phyloP scores from a whole-genome alignment of 1,284 basidiomycete genomes.

The Rhodotorula glutinis region DNA sequence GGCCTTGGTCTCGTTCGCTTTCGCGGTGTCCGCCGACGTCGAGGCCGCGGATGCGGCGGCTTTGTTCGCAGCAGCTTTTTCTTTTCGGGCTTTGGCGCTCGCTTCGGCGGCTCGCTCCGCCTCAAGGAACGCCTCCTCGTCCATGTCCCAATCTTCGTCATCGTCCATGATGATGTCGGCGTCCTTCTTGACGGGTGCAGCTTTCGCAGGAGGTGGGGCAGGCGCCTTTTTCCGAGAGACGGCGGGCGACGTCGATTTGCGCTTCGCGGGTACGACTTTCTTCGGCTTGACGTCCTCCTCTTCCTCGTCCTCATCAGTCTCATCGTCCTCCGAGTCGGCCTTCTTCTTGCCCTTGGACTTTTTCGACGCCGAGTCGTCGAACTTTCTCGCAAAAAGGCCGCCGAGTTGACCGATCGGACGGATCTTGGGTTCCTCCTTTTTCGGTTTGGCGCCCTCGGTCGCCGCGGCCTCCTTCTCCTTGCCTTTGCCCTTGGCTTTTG shows the following conservation, averaged over 20 bases:
- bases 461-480: constrained; percentile 1
- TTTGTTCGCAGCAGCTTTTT: background rate
- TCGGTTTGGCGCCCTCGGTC: background rate
- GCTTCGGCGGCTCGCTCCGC: constrained; percentile 15
- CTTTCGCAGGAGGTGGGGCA: background rate
- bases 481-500: constrained; percentile 10
- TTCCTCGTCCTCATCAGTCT: constrained; percentile 13
- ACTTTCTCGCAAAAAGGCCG: constrained; percentile 12
- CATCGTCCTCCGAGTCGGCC: constrained; percentile 2
- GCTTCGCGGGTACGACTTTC: constrained; percentile 19
- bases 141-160: constrained; percentile 27
- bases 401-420: constrained; percentile 25
- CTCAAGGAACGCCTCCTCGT: constrained; percentile 24
- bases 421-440: background rate
- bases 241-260: constrained; percentile 28
- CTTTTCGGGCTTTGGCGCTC: background rate
- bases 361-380: constrained; percentile 2
- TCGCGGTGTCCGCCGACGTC: background rate
- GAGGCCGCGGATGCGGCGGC: background rate
- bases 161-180: constrained; percentile 8
- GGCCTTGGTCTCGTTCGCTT: constrained; percentile 6
- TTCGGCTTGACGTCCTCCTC: constrained; percentile 23
- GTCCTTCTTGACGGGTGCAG: background rate
- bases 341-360: constrained; percentile 16
- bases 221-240: constrained; percentile 15